Base-by-base conservation (phyloP, 2,329 filamentous ascomycete species). In the Lomentospora prolificans region DNA sequence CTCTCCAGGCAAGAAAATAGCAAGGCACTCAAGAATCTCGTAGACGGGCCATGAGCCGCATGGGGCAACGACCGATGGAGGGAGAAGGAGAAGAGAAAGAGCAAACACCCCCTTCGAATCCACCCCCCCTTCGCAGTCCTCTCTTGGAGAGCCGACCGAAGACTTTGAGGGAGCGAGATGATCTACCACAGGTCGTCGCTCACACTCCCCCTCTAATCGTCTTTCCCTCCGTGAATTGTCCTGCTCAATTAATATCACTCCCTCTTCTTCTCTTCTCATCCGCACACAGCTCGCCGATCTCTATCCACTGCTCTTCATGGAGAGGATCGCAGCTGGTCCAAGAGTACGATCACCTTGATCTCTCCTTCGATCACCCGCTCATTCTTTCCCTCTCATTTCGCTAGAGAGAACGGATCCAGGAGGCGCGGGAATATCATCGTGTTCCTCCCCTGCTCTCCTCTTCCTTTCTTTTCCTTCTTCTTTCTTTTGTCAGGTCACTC, bases 401-500 rank as follows among this genome's bases (percentile, higher is more conserved):
- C 52, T n/a, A 53, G 17, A 10, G 51, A 14, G 30, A 53, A 14
- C 22, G 19, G 19, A 36, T 51, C 19, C 22, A 25, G n/a, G 30
- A 53, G 12, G 9, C 50, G 50, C 50, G 25, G 25, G 17, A 22
- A 28, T 25, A 28, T 5, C 9, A n/a, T 51, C 36, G 30, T 36
- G 22, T 54, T 56, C 57, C 57, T 60, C 58, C 14, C 30, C 24
- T 10, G 14, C 19, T 25, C 39, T 33, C 12, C 25, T 51, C 22
- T 25, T 25, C 36, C 22, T 44, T 50, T 53, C 24, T 5, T 17
- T 25, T 25, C 31, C 25, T 10, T 17, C 39, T 28, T 36, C n/a
- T 36, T 28, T 44, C 50, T 48, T 30, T 58, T 33, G 33, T 28
- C 58, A 58, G 58, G 55, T 55, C 60, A 55, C 52, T 55, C 53